phyloP scores from a whole-genome alignment of 1,284 basidiomycete genomes.

The Marasmius fiardii region DNA sequence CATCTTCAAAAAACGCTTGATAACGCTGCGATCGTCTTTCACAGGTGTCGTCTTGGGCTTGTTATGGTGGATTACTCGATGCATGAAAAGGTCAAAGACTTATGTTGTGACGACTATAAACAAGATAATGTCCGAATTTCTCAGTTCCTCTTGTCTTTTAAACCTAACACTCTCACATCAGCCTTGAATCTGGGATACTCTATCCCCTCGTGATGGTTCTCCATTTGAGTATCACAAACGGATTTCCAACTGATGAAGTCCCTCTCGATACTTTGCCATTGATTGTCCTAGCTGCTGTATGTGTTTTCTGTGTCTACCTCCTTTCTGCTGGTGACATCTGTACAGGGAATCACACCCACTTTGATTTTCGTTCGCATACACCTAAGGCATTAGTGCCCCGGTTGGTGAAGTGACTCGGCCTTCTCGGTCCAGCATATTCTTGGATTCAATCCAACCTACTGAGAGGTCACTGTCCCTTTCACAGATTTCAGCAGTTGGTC shows the following conservation, averaged over 20 bases:
- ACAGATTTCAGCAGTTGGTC: no score
- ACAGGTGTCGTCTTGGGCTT: neutral
- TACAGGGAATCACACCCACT: neutral
- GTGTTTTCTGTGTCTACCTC: neutral
- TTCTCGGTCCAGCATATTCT: neutral
- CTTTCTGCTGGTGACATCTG: neutral
- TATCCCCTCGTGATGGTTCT: neutral
- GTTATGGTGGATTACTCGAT: neutral
- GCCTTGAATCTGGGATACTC: neutral
- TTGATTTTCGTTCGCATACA: neutral
- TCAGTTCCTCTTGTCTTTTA: no score
- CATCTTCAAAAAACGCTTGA: constrained; percentile 34
- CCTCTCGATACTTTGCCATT: neutral
- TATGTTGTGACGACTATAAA: no score
- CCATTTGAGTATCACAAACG: neutral
- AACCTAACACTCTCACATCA: neutral
- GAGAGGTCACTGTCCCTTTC: no score
- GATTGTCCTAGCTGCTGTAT: neutral
- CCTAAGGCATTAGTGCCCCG: neutral
- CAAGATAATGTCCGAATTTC: no score
- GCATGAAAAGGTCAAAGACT: neutral
- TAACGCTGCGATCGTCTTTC: constrained; percentile 9
- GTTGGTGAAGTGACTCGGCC: neutral
- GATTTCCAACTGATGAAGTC: no score
- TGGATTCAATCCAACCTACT: no score